phyloP scores from a whole-genome alignment of 768 basidiomycete species.

The Rhodotorula paludigena region DNA sequence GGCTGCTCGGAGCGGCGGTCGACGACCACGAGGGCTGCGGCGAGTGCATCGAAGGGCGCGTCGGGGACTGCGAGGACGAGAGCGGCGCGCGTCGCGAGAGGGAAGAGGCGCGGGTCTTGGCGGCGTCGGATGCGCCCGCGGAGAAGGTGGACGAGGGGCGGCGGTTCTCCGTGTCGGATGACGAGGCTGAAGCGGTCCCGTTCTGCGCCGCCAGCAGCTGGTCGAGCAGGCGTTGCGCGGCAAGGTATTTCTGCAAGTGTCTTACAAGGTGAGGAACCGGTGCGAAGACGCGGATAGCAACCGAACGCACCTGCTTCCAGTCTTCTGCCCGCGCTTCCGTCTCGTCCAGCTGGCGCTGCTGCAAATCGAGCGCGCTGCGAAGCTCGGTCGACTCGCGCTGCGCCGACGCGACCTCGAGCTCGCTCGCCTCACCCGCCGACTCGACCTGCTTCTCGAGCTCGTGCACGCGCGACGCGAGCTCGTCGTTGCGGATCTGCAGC shows the following conservation, averaged over 20 bases:
- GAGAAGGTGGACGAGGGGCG: not conserved
- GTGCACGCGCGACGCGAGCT: not conserved
- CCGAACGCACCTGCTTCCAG: conserved; percentile 12
- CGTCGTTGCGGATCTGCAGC: conserved; percentile 18
- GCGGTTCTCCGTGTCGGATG: not conserved
- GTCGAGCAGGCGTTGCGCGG: conserved; percentile 18
- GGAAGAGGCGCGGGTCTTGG: not conserved
- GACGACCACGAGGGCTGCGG: not conserved
- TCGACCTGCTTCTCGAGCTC: conserved; percentile 5
- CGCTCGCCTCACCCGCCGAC: not conserved
- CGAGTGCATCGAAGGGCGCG: not conserved
- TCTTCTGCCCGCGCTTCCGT: not conserved
- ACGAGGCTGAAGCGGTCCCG: not conserved
- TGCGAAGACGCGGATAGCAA: no score
- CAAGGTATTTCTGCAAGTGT: conserved; percentile 26
- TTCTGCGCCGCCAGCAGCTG: not conserved
- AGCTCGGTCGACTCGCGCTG: not conserved
- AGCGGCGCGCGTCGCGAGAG: not conserved
- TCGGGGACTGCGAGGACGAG: not conserved
- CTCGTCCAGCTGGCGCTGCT: not conserved
- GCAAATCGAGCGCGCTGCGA: not conserved
- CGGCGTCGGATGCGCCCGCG: not conserved
- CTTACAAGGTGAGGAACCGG: accelerated
- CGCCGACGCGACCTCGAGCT: not conserved
- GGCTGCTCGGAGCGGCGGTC: not conserved